These are phyloP conservation scores for Cladosporium sp. DNA, from an alignment of 2,329 filamentous ascomycete species.

Conservation along the genomic window DNA sequence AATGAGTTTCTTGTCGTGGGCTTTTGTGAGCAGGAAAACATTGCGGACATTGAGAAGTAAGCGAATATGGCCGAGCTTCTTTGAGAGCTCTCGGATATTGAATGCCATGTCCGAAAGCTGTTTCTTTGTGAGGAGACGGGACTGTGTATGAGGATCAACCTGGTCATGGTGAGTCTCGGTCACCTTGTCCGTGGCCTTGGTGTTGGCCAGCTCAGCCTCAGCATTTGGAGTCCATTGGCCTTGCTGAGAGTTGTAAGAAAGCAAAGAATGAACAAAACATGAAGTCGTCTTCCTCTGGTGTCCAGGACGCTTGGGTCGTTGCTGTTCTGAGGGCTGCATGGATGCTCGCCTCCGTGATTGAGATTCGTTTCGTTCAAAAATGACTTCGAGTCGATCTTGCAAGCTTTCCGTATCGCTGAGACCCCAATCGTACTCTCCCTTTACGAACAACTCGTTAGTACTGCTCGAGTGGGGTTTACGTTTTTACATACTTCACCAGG, in stretches of 20 bases:
- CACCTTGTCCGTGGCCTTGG: conserved; percentile 40
- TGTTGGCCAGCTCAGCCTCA: conserved; percentile 26
- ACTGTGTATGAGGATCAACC: conserved; percentile 44
- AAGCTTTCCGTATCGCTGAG: conserved; percentile 28
- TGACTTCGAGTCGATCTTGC: conserved; percentile 44
- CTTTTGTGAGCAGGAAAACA: conserved; percentile 87
- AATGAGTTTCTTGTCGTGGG: conserved; percentile 78
- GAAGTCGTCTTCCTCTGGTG: conserved; percentile 42
- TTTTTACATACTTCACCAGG: conserved; percentile 12
- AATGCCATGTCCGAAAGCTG: conserved; percentile 96
- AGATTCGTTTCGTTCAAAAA: conserved; percentile 50
- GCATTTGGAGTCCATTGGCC: conserved; percentile 22
- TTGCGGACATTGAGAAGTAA: conserved; percentile 76
- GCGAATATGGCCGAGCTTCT: conserved; percentile 76
- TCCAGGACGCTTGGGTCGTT: background rate
- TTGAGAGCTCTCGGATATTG: conserved; percentile 85
- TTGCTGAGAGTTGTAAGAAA: conserved; percentile 40
- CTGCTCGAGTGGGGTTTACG: background rate
- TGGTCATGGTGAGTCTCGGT: conserved; percentile 30
- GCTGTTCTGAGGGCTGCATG: conserved; percentile 28
- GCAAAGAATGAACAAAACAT: conserved; percentile 59
- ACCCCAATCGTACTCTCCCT: conserved; percentile 3
- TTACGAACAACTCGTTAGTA: background rate
- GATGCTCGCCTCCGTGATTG: conserved; percentile 57
- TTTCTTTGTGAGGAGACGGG: conserved; percentile 85